phyloP scores from a whole-genome alignment of 2,329 filamentous ascomycete species.

The Akanthomyces muscarius region DNA sequence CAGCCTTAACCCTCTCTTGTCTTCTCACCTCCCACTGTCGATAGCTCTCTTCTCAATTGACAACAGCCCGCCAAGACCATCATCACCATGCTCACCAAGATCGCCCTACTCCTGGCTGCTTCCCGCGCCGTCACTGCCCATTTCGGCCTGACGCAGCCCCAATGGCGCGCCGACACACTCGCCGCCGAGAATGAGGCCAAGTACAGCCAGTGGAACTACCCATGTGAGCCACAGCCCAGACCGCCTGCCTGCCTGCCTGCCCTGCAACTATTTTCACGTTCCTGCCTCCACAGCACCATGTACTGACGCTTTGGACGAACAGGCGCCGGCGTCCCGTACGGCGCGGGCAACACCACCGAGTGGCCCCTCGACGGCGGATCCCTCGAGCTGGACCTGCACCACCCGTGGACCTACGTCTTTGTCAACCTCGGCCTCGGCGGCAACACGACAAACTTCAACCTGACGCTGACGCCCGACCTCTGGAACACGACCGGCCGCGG shows the following conservation, averaged over 20 bases:
- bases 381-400: conserved; percentile 46
- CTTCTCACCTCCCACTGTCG: neutral
- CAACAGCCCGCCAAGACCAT: neutral
- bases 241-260: no score
- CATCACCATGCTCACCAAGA: neutral
- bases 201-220: conserved; percentile 48
- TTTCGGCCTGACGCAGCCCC: conserved; percentile 45
- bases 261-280: no score
- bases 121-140: conserved; percentile 42
- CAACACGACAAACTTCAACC: conserved; percentile 62
- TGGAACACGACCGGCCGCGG: conserved; percentile 58
- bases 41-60: neutral
- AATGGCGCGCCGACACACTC: conserved; percentile 48
- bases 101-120: conserved; percentile 30
- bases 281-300: neutral
- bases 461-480: conserved; percentile 58
- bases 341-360: conserved; percentile 44
- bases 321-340: conserved; percentile 48
- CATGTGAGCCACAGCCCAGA: conserved; percentile 39
- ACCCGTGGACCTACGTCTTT: conserved; percentile 50
- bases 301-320: neutral
- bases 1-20: neutral
- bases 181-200: conserved; percentile 30
- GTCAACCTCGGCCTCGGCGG: conserved; percentile 49
- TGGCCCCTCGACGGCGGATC: conserved; percentile 50